Percentiles rank a stretch among this genome's conserved stretches.
Evolutionary conservation across 345 rosid species (phyloP).

Genomic region (Iberis pinnata): DNA sequence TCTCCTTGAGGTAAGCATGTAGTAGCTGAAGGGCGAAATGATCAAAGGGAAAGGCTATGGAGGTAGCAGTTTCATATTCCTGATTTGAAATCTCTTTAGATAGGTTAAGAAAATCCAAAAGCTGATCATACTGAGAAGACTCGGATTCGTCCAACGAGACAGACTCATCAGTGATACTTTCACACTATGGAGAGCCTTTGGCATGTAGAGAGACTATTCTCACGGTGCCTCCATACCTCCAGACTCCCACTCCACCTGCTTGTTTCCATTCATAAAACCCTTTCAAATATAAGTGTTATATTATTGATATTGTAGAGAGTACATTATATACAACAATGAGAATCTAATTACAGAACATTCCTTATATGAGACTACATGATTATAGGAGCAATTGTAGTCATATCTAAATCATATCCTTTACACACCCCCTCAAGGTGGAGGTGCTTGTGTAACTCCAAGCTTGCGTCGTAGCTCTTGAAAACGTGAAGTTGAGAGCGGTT

Average conservation of each 20-base stretch:
- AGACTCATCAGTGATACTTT: slow-evolving; percentile 75
- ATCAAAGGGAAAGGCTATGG: slow-evolving; percentile 74
- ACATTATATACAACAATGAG: too few species aligned
- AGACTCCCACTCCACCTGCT: slow-evolving; percentile 86
- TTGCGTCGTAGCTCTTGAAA: too few species aligned
- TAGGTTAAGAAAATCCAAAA: slow-evolving; percentile 81
- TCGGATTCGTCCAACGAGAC: slow-evolving; percentile 76
- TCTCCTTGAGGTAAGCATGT: slow-evolving; percentile 68
- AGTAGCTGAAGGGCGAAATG: slow-evolving; percentile 77
- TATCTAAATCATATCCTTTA: too few species aligned
- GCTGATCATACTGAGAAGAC: slow-evolving; percentile 79
- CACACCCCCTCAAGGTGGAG: too few species aligned
- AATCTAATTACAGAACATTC: too few species aligned
- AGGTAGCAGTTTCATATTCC: slow-evolving; percentile 71
- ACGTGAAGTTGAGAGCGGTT: too few species aligned
- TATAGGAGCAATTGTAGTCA: too few species aligned
- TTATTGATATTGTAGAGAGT: too few species aligned
- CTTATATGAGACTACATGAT: too few species aligned
- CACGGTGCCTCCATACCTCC: slow-evolving; percentile 97
- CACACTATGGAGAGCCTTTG: slow-evolving; percentile 61
- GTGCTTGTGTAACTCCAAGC: too few species aligned
- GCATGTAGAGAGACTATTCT: slow-evolving; percentile 68
- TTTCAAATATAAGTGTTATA: too few species aligned
- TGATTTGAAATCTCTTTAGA: slow-evolving; percentile 63
- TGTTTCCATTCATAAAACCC: slow-evolving; percentile 94